Conservation (phyloP, 2,329 filamentous ascomycete species). For the Monilinia polystroma region DNA sequence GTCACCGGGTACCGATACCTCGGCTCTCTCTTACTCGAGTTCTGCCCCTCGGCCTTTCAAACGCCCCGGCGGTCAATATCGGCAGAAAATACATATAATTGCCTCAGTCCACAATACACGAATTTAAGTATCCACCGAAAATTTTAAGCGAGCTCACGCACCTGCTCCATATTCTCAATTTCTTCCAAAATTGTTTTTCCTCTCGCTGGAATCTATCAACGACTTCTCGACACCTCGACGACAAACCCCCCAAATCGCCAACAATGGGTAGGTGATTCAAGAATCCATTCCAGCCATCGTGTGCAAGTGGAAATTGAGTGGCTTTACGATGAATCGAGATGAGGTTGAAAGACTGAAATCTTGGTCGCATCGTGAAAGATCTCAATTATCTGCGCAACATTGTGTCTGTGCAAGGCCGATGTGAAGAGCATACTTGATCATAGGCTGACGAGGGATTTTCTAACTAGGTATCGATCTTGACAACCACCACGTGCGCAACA, state of each 20-base stretch:
- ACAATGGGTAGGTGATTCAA: constrained; percentile 43
- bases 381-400: constrained; percentile 39
- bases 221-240: constrained; percentile 24
- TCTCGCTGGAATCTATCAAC: constrained; percentile 15
- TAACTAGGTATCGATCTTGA: constrained; percentile 69
- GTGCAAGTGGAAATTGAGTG: constrained; percentile 40
- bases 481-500: constrained; percentile 66
- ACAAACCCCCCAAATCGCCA: constrained; percentile 36
- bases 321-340: constrained; percentile 26
- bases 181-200: constrained; percentile 24
- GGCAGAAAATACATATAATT: not conserved
- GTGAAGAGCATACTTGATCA: constrained; percentile 63
- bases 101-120: not conserved
- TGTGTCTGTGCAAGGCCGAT: constrained; percentile 39
- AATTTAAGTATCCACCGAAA: not conserved
- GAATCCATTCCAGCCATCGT: constrained; percentile 40
- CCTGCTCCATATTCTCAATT: constrained; percentile 21
- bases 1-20: not conserved
- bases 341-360: constrained; percentile 29
- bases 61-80: not conserved
- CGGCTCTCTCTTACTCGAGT: not conserved
- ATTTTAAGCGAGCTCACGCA: constrained; percentile 23
- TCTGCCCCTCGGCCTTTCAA: not conserved
- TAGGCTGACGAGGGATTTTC: constrained; percentile 60
- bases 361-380: constrained; percentile 26